Percentiles rank a stretch among this genome's conserved stretches.
Evolutionary conservation across 441 rosid genomes (phyloP).

Genomic region (Manihot esculenta): DNA sequence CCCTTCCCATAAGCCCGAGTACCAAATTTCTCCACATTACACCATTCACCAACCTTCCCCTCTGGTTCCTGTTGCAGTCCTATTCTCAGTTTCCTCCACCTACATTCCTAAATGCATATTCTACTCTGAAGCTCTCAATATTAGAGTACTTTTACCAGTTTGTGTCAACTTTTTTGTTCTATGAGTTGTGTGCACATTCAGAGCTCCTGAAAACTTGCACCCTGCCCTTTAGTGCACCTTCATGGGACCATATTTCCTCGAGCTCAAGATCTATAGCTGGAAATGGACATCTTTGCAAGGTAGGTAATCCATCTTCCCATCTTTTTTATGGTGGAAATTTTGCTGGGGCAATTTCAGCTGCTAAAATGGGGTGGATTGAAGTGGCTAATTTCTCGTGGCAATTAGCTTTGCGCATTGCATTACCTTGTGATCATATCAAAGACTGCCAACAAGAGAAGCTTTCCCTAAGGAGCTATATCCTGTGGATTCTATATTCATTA

Average conservation of each 20-base stretch:
- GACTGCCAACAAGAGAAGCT: constrained; percentile 86
- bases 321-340: constrained; percentile 92
- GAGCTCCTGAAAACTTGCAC: constrained; percentile 48
- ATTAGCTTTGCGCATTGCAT: constrained; percentile 84
- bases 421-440: constrained; percentile 73
- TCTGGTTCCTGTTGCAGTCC: constrained; percentile 62
- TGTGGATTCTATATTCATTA: constrained; percentile 89
- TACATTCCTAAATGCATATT: constrained; percentile 76
- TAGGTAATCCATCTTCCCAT: constrained; percentile 88
- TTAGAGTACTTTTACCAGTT: constrained; percentile 83
- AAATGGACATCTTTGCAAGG: constrained; percentile 85
- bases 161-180: constrained; percentile 91
- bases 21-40: constrained; percentile 62
- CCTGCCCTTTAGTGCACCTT: constrained; percentile 73
- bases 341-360: constrained; percentile 74
- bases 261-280: constrained; percentile 91
- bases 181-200: constrained; percentile 92
- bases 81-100: constrained; percentile 55
- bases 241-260: constrained; percentile 88
- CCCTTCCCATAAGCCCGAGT: constrained; percentile 69
- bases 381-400: constrained; percentile 77
- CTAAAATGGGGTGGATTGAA: background rate
- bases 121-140: constrained; percentile 83
- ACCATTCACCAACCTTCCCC: constrained; percentile 56
- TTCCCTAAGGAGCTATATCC: constrained; percentile 90